Evolutionary conservation across 2,329 filamentous ascomycete genomes (phyloP).

Genomic region (Mycosphaerelloides madeirae): DNA sequence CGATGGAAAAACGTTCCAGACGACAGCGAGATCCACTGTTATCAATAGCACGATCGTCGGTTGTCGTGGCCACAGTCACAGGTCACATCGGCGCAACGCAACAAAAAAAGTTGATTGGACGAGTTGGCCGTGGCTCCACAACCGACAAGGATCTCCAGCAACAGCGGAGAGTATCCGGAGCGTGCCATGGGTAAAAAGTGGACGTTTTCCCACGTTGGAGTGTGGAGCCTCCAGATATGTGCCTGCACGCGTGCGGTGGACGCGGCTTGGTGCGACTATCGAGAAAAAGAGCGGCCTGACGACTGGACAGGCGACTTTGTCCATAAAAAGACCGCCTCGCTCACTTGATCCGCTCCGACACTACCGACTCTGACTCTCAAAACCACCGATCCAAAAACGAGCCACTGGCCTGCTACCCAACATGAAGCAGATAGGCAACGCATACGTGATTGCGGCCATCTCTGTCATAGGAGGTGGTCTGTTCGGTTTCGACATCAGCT

Average conservation of each 20-base stretch:
- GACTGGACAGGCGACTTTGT: background rate
- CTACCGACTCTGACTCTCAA: background rate
- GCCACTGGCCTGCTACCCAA: constrained; percentile 7
- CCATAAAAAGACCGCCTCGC: background rate
- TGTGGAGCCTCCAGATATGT: background rate
- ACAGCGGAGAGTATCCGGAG: background rate
- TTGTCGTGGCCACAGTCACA: background rate
- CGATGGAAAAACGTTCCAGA: no score
- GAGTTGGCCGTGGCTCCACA: constrained; percentile 1
- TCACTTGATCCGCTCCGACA: background rate
- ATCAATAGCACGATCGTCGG: no score
- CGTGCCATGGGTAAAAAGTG: constrained; percentile 6
- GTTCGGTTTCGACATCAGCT: constrained; percentile 75
- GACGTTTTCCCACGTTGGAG: background rate
- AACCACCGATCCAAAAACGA: background rate
- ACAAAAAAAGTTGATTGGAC: background rate
- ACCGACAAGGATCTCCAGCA: background rate
- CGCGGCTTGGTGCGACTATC: background rate
- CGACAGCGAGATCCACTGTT: no score
- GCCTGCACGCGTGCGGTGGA: background rate
- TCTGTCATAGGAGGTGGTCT: constrained; percentile 61
- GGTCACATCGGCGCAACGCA: background rate
- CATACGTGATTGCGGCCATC: constrained; percentile 56
- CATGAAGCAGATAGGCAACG: constrained; percentile 47
- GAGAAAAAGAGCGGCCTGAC: background rate